These are phyloP conservation scores for Psophocarpus tetragonolobus DNA, from an alignment of 306 rosid genomes.

Conservation along the genomic window DNA sequence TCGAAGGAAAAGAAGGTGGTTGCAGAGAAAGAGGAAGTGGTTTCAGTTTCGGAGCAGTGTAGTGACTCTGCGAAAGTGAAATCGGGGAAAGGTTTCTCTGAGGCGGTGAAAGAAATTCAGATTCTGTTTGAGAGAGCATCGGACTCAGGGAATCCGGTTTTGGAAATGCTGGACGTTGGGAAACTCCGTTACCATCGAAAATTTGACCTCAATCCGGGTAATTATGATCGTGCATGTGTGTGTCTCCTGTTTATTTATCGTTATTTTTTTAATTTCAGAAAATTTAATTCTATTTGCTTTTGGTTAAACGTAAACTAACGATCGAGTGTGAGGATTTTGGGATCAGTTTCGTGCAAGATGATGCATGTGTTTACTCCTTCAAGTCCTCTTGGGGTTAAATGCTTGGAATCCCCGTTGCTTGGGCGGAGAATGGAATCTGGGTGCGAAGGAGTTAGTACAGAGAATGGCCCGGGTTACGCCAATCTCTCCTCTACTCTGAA, in stretches of 20 bases:
- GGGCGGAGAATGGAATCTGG: conserved; percentile 24
- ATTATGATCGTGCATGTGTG: background rate
- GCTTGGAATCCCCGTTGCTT: conserved; percentile 34
- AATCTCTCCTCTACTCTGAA: conserved; percentile 59
- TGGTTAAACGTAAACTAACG: conserved; percentile 13
- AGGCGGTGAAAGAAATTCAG: conserved; percentile 63
- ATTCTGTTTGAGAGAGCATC: conserved; percentile 62
- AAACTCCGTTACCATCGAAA: conserved; percentile 50
- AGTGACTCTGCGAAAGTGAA: conserved; percentile 1
- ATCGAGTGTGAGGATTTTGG: background rate
- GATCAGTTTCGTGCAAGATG: conserved; percentile 57
- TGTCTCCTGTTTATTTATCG: background rate
- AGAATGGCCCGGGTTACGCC: conserved; percentile 28
- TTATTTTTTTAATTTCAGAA: background rate
- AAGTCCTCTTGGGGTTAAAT: conserved; percentile 4
- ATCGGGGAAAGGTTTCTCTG: conserved; percentile 41
- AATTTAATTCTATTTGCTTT: background rate
- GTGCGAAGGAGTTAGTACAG: conserved; percentile 33
- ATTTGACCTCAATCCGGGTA: conserved; percentile 56
- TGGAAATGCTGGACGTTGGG: conserved; percentile 56
- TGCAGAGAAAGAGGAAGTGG: conserved; percentile 20
- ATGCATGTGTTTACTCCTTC: conserved; percentile 40
- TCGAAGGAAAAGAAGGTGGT: conserved; percentile 16
- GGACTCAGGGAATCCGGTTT: conserved; percentile 58
- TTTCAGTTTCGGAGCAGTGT: conserved; percentile 30